Evolutionary conservation across 768 basidiomycete genomes (phyloP), one percentile per base, ranked within the genome.

Genomic region (Suillus placidus): DNA sequence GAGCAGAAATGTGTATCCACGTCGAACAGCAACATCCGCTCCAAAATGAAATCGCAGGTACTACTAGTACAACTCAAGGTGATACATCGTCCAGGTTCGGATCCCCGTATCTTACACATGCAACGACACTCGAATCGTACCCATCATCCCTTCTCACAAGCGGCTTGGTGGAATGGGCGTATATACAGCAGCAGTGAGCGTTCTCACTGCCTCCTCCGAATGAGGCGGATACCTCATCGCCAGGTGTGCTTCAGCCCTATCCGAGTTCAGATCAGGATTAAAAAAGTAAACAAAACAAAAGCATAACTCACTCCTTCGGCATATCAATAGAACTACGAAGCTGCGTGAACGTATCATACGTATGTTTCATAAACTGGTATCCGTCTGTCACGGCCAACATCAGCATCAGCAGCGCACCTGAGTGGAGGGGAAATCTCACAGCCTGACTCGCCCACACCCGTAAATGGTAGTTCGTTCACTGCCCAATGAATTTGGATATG

Each of bases 401-500:
- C 12, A 63, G 42, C 32, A 45, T 61, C 20, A 37, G 54, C 10
- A 5, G 6, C 10, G 3, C 0, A n/a, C 54, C 12, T n/a, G n/a
- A 6, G 26, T n/a, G 6, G 57, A 43, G 8, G 40, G 10, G 51
- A 45, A 6, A 10, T 78, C 87, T 67, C 72, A 90, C 89, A 83
- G 63, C 90, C 89, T 1, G 88, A 89, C 71, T 85, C 84, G 47
- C 89, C 88, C 6, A 85, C 79, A 1, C 87, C 85, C 14, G 81
- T 78, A 67, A 87, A 84, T 1, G 85, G 87, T 52, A 87, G 70
- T 64, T 79, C 80, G 18, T 69, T 55, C 32, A 78, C 80, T 80
- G 55, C 26, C 40, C 23, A 23, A 75, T 69, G 51, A 69, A 65
- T 9, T 9, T 14, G 37, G 10, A 37, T 37, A 34, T 43, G 20